Evolutionary conservation across 805 yeast species (phyloP).

Genomic region (Candida cerambycidarum): DNA sequence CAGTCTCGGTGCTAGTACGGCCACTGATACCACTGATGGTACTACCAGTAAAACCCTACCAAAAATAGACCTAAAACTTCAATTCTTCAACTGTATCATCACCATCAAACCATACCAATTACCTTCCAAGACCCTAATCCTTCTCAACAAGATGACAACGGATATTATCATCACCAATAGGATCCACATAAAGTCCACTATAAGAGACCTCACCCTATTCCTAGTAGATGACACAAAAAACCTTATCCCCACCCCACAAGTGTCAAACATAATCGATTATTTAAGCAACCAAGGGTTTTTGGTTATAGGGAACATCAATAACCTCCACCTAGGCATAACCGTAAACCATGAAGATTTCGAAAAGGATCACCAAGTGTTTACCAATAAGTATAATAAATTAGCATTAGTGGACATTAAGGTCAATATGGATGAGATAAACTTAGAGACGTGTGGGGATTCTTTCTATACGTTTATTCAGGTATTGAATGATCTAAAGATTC

Average conservation of each 20-base stretch:
- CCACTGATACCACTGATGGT: too few relatives aligned
- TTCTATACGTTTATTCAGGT: slow-evolving; percentile 68
- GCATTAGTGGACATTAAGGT: slow-evolving; percentile 45
- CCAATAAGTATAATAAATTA: slow-evolving; percentile 14
- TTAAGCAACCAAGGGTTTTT: slow-evolving; percentile 45
- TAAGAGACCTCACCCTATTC: slow-evolving; percentile 50
- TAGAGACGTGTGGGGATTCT: slow-evolving; percentile 83
- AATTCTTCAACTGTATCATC: slow-evolving; percentile 53
- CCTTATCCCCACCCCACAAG: slow-evolving; percentile 2
- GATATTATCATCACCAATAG: slow-evolving; percentile 43
- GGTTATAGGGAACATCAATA: slow-evolving; percentile 47
- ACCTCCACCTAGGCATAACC: slow-evolving; percentile 33
- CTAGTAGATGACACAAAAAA: slow-evolving; percentile 60
- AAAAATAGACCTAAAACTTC: slow-evolving; percentile 27
- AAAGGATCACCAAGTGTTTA: neutral
- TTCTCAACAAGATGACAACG: slow-evolving; percentile 53
- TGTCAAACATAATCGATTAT: neutral
- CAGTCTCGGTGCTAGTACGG: too few relatives aligned
- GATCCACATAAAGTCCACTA: slow-evolving; percentile 41
- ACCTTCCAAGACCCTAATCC: slow-evolving; percentile 50
- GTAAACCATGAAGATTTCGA: slow-evolving; percentile 6
- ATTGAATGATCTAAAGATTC: slow-evolving; percentile 69
- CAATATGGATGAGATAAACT: slow-evolving; percentile 45
- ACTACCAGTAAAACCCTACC: too few relatives aligned
- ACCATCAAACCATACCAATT: slow-evolving; percentile 66